Evolutionary conservation across 768 basidiomycete genomes (phyloP), one percentile per base, ranked within the genome.

Genomic region (Naganishia kalamii): DNA sequence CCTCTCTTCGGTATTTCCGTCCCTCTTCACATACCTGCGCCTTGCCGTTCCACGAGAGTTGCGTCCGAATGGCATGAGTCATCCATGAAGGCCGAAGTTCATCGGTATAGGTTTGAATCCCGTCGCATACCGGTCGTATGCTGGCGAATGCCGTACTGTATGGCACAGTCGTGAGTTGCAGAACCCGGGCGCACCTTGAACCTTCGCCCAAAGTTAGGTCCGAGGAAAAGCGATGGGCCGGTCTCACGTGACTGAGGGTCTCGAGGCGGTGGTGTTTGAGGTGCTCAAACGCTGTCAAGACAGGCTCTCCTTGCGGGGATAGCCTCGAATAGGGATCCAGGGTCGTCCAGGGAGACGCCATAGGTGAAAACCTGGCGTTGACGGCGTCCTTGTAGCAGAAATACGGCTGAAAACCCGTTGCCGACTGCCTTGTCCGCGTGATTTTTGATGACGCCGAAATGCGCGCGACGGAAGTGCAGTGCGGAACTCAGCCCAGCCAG

Each of bases 361-460:
- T 54, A n/a, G 17, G n/a, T 21, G 3, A 41, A 40, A 15, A 21
- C 25, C 4, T 27, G 54, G 54, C 54, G 54, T 27, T 33, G 35
- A 11, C 37, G 54, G 17, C 35, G 54, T 41, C 21, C 23, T 35
- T 21, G 37, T 19, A 54, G 29, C 19, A 35, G 7, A 33, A 25
- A n/a, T 54, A 32, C 13, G 23, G 27, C n/a, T 54, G 29, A 33
- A 54, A 35, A 35, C 35, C 32, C 27, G 40, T 40, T 25, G 54
- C 54, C 54, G 54, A 57, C 23, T 33, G 21, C 19, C 19, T 57
- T 27, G 35, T 57, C 32, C 37, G 54, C 54, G 54, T 21, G 54
- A 25, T 57, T 57, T 57, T 57, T 40, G 54, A 57, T 57, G 54
- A 57, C 54, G 54, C n/a, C n/a, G n/a, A n/a, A n/a, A n/a, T n/a